phyloP scores from a whole-genome alignment of 225 moss, liverwort and hornwort genomes.

The Polytrichum commune region DNA sequence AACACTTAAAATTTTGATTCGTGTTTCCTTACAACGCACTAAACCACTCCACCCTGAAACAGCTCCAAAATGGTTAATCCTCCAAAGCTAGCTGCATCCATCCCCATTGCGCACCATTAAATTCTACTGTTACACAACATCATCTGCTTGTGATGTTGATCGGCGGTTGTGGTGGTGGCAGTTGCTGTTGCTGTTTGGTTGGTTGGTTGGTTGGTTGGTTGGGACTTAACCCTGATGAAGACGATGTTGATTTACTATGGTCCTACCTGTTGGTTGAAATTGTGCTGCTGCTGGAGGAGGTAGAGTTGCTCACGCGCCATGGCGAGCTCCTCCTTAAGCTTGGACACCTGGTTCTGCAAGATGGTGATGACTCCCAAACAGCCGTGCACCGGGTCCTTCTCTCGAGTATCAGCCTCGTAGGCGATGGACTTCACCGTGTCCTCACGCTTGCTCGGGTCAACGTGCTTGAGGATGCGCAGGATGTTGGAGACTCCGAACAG shows the following conservation, averaged over 20 bases:
- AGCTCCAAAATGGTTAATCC: too few relatives aligned
- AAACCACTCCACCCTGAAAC: too few relatives aligned
- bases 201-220: background rate
- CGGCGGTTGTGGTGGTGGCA: background rate
- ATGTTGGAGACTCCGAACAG: constrained; percentile 71
- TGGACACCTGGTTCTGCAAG: constrained; percentile 50
- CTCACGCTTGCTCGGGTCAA: constrained; percentile 53
- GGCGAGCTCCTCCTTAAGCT: constrained; percentile 54
- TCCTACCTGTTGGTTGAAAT: constrained; percentile 47
- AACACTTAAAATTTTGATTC: too few relatives aligned
- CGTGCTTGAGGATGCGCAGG: constrained; percentile 66
- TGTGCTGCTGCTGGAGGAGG: constrained; percentile 43
- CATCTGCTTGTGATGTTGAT: background rate
- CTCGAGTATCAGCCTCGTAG: constrained; percentile 65
- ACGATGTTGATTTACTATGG: background rate
- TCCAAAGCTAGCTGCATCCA: background rate
- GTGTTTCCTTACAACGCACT: too few relatives aligned
- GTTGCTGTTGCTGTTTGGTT: too few relatives aligned
- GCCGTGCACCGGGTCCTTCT: constrained; percentile 67
- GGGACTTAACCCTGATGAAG: background rate
- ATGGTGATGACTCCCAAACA: constrained; percentile 61
- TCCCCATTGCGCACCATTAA: background rate
- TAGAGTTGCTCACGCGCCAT: constrained; percentile 44
- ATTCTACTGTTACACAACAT: background rate
- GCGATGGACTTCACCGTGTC: constrained; percentile 66